Conservation (phyloP, 2,329 filamentous ascomycete genomes). For the Elsinoe australis region DNA sequence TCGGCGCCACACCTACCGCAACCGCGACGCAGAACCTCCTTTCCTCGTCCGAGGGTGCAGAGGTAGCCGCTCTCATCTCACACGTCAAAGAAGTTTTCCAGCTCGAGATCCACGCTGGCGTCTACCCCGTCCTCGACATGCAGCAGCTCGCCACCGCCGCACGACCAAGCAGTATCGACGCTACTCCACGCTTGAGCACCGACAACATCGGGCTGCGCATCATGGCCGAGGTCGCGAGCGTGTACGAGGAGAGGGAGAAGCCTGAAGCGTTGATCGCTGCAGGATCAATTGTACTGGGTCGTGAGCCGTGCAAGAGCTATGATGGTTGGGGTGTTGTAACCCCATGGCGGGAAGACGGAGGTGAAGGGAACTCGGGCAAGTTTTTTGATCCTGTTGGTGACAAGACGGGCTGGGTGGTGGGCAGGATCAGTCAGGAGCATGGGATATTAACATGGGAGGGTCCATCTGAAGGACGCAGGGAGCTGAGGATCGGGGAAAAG, state of each 20-base stretch:
- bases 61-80: slow-evolving; percentile 30
- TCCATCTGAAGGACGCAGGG: slow-evolving; percentile 34
- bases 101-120: slow-evolving; percentile 67
- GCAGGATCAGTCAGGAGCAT: slow-evolving; percentile 69
- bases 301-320: slow-evolving; percentile 66
- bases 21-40: slow-evolving; percentile 56
- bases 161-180: slow-evolving; percentile 33
- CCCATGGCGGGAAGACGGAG: slow-evolving; percentile 44
- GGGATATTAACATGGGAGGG: slow-evolving; percentile 59
- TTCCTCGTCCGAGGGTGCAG: slow-evolving; percentile 32
- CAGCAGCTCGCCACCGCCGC: slow-evolving; percentile 71
- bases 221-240: slow-evolving; percentile 61
- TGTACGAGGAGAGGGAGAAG: slow-evolving; percentile 56
- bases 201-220: slow-evolving; percentile 59
- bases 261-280: slow-evolving; percentile 62
- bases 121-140: slow-evolving; percentile 68
- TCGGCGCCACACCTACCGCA: slow-evolving; percentile 70
- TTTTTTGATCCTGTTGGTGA: slow-evolving; percentile 34
- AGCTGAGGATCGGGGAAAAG: slow-evolving; percentile 56
- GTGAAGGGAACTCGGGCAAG: slow-evolving; percentile 18
- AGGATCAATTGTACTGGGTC: slow-evolving; percentile 61
- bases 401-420: slow-evolving; percentile 56
- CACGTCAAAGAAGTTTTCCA: slow-evolving; percentile 29
- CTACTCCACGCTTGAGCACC: slow-evolving; percentile 34
- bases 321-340: slow-evolving; percentile 62